Conservation (phyloP, 2,329 filamentous ascomycete species). For the Eutypella sp. region DNA sequence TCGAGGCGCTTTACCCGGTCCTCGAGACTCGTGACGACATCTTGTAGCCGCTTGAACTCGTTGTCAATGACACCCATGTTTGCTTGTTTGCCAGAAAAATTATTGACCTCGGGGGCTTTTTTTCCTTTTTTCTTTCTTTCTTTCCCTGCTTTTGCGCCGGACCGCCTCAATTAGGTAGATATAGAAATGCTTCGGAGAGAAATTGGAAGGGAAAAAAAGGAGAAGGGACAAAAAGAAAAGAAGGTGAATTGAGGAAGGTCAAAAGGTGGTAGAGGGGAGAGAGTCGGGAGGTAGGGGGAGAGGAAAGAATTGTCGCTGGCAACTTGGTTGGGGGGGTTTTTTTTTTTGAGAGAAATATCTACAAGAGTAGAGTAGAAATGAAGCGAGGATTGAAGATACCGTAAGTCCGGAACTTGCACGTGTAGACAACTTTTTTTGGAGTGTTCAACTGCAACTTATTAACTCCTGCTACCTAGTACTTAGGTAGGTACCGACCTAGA, state of each 20-base stretch:
- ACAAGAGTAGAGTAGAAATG: too few relatives aligned
- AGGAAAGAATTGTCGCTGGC: constrained; percentile 3
- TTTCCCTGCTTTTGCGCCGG: constrained; percentile 19
- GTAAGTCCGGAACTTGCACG: too few relatives aligned
- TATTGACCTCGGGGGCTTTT: constrained; percentile 6
- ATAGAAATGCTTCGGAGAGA: constrained; percentile 7
- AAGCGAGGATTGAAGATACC: too few relatives aligned
- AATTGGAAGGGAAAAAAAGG: constrained; percentile 13
- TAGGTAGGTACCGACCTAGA: not conserved
- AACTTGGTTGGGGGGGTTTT: not conserved
- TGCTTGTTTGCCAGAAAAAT: constrained; percentile 38
- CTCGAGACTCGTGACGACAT: constrained; percentile 79
- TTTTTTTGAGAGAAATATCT: too few relatives aligned
- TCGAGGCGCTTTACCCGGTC: constrained; percentile 83
- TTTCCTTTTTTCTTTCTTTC: too few relatives aligned
- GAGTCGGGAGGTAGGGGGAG: constrained; percentile 11
- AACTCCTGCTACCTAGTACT: not conserved
- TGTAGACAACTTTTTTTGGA: too few relatives aligned
- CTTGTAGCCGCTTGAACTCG: constrained; percentile 78
- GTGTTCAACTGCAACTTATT: too few relatives aligned
- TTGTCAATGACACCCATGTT: constrained; percentile 92
- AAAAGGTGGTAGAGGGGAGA: constrained; percentile 15
- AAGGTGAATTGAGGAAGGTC: constrained; percentile 5
- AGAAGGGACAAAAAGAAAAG: constrained; percentile 4
- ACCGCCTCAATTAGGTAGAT: constrained; percentile 8